Evolutionary conservation across 2,329 filamentous ascomycete species (phyloP).

Genomic region (Botrytis fragariae): DNA sequence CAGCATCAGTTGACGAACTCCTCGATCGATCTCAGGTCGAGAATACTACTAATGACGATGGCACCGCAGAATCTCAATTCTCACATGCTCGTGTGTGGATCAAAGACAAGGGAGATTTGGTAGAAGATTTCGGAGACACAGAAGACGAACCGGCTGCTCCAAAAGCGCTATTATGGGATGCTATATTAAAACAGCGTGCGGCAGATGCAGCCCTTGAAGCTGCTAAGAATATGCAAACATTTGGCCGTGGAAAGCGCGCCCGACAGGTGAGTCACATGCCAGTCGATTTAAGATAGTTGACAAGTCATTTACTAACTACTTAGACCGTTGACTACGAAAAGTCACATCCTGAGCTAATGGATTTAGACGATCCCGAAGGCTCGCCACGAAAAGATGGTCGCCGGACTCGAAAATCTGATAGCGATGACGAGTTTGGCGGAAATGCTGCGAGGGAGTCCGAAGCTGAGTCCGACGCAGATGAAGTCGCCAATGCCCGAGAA

Average conservation of each 20-base stretch:
- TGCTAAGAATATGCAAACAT: slow-evolving; percentile 65
- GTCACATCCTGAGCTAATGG: slow-evolving; percentile 22
- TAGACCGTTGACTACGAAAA: slow-evolving; percentile 29
- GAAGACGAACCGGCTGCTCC: slow-evolving; percentile 54
- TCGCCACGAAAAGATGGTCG: slow-evolving; percentile 24
- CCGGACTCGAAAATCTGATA: slow-evolving; percentile 23
- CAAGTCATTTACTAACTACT: background rate
- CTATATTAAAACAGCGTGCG: slow-evolving; percentile 81
- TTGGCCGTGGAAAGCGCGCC: slow-evolving; percentile 77
- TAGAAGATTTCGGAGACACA: slow-evolving; percentile 57
- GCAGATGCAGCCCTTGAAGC: slow-evolving; percentile 72
- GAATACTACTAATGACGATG: slow-evolving; percentile 63
- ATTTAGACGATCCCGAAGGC: slow-evolving; percentile 24
- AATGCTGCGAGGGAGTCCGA: slow-evolving; percentile 33
- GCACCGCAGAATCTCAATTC: slow-evolving; percentile 73
- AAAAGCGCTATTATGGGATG: slow-evolving; percentile 79
- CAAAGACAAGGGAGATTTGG: slow-evolving; percentile 69
- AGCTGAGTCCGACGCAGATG: slow-evolving; percentile 23
- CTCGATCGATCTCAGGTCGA: slow-evolving; percentile 84
- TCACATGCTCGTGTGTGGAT: slow-evolving; percentile 90
- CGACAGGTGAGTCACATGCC: slow-evolving; percentile 32
- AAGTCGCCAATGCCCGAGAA: slow-evolving; percentile 3
- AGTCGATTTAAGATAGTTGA: slow-evolving; percentile 3
- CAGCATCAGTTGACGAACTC: slow-evolving; percentile 78
- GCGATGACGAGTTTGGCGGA: slow-evolving; percentile 38